phyloP scores from a whole-genome alignment of 129 eudicot species.

The Pseudognaphalium luteoalbum region DNA sequence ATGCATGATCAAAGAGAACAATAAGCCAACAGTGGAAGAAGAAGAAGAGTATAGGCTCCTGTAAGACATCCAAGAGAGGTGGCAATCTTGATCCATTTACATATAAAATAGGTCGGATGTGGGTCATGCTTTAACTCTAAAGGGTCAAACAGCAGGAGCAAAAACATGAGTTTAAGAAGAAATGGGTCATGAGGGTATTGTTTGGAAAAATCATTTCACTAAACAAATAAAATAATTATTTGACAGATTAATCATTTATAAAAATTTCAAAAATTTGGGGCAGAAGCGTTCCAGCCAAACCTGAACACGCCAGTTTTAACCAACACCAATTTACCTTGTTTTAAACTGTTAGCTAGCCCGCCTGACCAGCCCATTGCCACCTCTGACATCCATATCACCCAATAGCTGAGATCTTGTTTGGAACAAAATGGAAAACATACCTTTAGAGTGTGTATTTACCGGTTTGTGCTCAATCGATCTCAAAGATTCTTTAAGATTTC shows the following conservation, averaged over 20 bases:
- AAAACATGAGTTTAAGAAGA: not conserved
- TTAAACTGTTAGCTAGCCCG: not conserved
- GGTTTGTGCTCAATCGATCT: constrained; percentile 44
- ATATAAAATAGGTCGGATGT: not conserved
- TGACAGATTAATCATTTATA: too few species aligned
- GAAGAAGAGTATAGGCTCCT: not conserved
- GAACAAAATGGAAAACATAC: constrained; percentile 34
- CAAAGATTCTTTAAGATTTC: constrained; percentile 51
- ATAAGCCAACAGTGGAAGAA: not conserved
- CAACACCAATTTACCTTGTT: not conserved
- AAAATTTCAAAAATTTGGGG: not conserved
- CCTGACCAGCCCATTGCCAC: not conserved
- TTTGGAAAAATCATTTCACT: too few species aligned
- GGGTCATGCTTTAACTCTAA: not conserved
- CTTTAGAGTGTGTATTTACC: constrained; percentile 44
- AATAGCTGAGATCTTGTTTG: not conserved
- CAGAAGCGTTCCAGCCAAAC: not conserved
- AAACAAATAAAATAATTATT: too few species aligned
- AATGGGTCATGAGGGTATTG: not conserved
- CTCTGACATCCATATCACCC: not conserved
- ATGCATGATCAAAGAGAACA: constrained; percentile 1
- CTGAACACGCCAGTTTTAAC: not conserved
- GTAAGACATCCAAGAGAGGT: not conserved
- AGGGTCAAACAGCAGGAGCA: not conserved
- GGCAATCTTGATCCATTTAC: not conserved